Conservation (phyloP, 257 asterid genomes). For the Linaria vulgaris region DNA sequence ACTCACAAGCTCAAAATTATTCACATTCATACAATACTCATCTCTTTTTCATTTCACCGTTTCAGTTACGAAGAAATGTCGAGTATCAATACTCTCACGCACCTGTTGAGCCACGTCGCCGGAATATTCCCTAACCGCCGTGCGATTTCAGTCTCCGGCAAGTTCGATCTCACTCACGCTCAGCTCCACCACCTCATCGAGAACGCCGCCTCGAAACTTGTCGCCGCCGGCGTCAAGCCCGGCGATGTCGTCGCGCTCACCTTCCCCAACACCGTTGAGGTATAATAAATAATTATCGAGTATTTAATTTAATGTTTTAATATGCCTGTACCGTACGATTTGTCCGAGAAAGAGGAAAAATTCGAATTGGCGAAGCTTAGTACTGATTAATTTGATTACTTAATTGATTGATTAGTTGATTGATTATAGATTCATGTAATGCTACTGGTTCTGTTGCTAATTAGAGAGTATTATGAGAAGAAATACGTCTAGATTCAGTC, state of each 20-base stretch:
- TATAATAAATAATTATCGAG: conserved; percentile 6
- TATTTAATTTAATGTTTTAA: too few species aligned
- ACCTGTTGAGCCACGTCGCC: conserved; percentile 56
- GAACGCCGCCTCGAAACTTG: conserved; percentile 63
- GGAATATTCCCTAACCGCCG: conserved; percentile 56
- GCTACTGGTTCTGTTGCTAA: too few species aligned
- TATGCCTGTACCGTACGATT: too few species aligned
- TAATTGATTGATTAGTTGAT: too few species aligned
- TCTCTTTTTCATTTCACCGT: background rate
- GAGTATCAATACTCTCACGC: conserved; percentile 64
- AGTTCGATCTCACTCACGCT: conserved; percentile 63
- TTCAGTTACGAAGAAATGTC: conserved; percentile 33
- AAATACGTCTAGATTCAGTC: too few species aligned
- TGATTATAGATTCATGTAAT: too few species aligned
- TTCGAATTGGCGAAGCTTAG: too few species aligned
- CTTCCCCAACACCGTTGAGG: conserved; percentile 93
- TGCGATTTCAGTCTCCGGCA: conserved; percentile 66
- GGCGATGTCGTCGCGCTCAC: conserved; percentile 91
- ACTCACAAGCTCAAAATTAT: background rate
- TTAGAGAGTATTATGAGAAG: too few species aligned
- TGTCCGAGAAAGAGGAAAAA: too few species aligned
- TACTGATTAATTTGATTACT: too few species aligned
- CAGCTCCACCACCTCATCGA: conserved; percentile 59
- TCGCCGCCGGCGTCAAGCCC: conserved; percentile 74
- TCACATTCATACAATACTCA: too few species aligned